Conservation (phyloP, 371 early-diverging fungal species). For the Coemansia sp. region DNA sequence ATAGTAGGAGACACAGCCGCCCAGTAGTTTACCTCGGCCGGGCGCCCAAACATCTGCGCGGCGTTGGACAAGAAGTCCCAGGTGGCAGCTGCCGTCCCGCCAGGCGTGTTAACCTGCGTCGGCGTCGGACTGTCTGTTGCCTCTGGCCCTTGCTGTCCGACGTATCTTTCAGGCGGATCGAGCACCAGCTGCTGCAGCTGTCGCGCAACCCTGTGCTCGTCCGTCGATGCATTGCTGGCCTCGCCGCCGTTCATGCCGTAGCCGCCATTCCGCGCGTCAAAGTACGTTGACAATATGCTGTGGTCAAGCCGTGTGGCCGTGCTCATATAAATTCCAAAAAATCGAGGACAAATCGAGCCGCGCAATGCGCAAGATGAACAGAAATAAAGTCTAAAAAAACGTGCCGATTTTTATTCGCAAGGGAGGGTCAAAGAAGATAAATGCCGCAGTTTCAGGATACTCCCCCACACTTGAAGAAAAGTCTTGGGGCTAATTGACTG, state of each 20-base stretch:
- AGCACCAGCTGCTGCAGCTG: slow-evolving; percentile 12
- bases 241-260: not conserved
- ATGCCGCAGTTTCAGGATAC: too few relatives aligned
- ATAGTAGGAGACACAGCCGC: too few relatives aligned
- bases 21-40: slow-evolving; percentile 20
- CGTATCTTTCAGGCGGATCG: not conserved
- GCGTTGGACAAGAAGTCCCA: slow-evolving; percentile 41
- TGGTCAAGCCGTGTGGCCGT: not conserved
- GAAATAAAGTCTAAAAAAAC: too few relatives aligned
- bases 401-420: too few relatives aligned
- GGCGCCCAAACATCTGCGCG: slow-evolving; percentile 34
- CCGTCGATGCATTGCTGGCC: not conserved
- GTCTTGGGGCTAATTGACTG: too few relatives aligned
- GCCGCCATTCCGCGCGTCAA: not conserved
- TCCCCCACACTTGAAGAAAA: too few relatives aligned
- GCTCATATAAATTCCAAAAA: not conserved
- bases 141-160: not conserved
- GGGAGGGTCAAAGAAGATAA: too few relatives aligned
- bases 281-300: not conserved
- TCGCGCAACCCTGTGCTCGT: slow-evolving; percentile 1
- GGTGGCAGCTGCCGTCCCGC: slow-evolving; percentile 9
- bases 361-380: too few relatives aligned
- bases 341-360: too few relatives aligned
- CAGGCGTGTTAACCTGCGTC: not conserved
- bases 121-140: not conserved